Percentiles rank a stretch among this genome's conserved stretches.
These are phyloP conservation scores for Beta corolliflora DNA, from an alignment of 179 eudicot species.

Conservation along the genomic window DNA sequence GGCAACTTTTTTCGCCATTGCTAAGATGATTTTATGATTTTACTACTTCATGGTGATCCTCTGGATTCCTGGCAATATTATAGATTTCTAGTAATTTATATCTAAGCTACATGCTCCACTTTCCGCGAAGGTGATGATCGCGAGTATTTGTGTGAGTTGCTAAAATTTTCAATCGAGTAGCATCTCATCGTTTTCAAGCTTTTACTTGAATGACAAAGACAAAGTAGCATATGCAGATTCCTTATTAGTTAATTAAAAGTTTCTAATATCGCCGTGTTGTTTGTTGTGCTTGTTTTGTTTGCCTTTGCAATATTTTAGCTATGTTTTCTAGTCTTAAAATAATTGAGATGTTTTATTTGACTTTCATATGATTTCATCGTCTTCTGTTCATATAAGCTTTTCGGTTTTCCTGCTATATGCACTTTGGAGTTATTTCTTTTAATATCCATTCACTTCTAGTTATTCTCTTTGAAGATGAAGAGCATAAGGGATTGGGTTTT, in stretches of 20 bases:
- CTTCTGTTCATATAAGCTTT: constrained; percentile 17
- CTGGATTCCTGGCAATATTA: neutral
- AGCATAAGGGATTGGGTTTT: constrained; percentile 91
- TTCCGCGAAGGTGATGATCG: neutral
- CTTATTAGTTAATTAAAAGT: neutral
- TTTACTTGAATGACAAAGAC: neutral
- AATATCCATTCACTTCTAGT: neutral
- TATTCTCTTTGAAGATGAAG: constrained; percentile 59
- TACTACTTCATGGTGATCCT: neutral
- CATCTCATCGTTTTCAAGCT: neutral
- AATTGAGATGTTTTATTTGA: neutral
- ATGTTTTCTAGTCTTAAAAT: neutral
- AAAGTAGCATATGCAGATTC: neutral
- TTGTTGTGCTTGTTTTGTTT: neutral
- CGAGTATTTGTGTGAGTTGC: neutral
- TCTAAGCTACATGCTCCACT: neutral
- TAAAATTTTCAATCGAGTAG: neutral
- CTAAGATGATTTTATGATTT: neutral
- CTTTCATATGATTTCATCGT: neutral
- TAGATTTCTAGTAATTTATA: neutral
- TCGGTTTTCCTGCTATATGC: neutral
- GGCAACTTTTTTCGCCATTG: neutral
- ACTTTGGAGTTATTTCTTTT: neutral
- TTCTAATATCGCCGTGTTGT: neutral
- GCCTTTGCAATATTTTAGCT: neutral